Conservation (phyloP, 2,329 filamentous ascomycete species). For the Camillea tinctor region DNA sequence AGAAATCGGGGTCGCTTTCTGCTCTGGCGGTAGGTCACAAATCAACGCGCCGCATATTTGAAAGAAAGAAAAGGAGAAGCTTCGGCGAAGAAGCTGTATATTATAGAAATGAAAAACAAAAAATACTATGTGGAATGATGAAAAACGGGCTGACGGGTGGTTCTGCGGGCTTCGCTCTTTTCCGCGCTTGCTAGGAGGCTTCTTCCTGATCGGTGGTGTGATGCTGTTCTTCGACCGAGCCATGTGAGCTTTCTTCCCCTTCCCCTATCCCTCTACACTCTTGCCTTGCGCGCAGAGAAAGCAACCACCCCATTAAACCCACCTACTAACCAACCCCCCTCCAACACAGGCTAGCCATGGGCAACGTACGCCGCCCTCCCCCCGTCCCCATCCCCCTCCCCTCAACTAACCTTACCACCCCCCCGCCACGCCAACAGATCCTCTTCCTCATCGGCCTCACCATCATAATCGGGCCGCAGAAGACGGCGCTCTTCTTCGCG, state of each 20-base stretch:
- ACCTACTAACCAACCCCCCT: too few relatives aligned
- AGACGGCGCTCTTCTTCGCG: conserved; percentile 92
- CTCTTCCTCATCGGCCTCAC: conserved; percentile 97
- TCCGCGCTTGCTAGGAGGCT: conserved; percentile 62
- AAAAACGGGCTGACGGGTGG: conserved; percentile 18
- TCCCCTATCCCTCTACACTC: not conserved
- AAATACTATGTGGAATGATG: not conserved
- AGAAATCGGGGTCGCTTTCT: conserved; percentile 98
- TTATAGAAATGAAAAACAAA: too few relatives aligned
- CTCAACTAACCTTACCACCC: conserved; percentile 1
- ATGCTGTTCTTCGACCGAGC: conserved; percentile 97
- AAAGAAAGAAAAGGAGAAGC: conserved; percentile 11
- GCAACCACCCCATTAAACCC: too few relatives aligned
- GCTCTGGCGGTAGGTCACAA: conserved; percentile 79
- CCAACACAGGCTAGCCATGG: conserved; percentile 80
- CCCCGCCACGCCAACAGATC: conserved; percentile 56
- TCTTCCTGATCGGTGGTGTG: conserved; percentile 93
- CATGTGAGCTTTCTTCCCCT: conserved; percentile 60
- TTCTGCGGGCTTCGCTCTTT: conserved; percentile 5
- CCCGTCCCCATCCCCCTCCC: conserved; percentile 11
- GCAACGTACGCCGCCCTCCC: conserved; percentile 64
- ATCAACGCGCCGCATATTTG: conserved; percentile 20
- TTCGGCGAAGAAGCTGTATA: too few relatives aligned
- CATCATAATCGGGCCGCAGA: conserved; percentile 88
- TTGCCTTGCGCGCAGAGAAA: too few relatives aligned